phyloP scores from a whole-genome alignment of 306 rosid species.

The Citrullus colocynthis region DNA sequence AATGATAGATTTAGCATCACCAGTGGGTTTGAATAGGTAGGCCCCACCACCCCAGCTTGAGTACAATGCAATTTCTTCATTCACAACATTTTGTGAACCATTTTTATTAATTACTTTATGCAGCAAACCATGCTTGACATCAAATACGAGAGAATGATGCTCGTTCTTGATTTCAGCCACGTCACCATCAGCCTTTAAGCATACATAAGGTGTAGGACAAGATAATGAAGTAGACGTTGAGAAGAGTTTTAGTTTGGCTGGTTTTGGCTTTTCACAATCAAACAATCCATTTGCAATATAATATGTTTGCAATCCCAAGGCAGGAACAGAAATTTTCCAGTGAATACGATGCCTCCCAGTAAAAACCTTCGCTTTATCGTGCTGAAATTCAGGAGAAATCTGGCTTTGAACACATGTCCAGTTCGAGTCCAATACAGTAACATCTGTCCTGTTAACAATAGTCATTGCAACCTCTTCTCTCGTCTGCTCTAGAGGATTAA shows the following conservation, averaged over 20 bases:
- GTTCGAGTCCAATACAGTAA: constrained; percentile 64
- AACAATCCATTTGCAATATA: constrained; percentile 47
- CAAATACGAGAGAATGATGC: constrained; percentile 65
- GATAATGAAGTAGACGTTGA: constrained; percentile 32
- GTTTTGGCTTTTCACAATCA: constrained; percentile 65
- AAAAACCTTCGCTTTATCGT: constrained; percentile 52
- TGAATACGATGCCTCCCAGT: constrained; percentile 78
- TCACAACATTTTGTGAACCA: constrained; percentile 34
- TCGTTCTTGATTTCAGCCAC: constrained; percentile 56
- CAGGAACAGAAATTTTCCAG: constrained; percentile 76
- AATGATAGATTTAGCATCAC: constrained; percentile 55
- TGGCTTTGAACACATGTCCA: constrained; percentile 78
- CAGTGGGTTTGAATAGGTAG: constrained; percentile 73
- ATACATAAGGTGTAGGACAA: constrained; percentile 72
- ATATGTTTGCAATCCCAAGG: constrained; percentile 78
- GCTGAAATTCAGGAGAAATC: constrained; percentile 71
- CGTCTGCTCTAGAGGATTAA: constrained; percentile 76
- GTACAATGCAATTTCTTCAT: constrained; percentile 88
- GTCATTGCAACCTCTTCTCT: constrained; percentile 85
- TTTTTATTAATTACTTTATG: constrained; percentile 40
- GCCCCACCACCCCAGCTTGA: constrained; percentile 75
- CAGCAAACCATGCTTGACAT: constrained; percentile 54
- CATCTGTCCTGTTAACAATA: constrained; percentile 58
- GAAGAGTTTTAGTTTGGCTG: constrained; percentile 53
- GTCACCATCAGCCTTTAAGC: constrained; percentile 35